Evolutionary conservation across 1,284 basidiomycete species (phyloP).

Genomic region (Leccinum pallidistipes): DNA sequence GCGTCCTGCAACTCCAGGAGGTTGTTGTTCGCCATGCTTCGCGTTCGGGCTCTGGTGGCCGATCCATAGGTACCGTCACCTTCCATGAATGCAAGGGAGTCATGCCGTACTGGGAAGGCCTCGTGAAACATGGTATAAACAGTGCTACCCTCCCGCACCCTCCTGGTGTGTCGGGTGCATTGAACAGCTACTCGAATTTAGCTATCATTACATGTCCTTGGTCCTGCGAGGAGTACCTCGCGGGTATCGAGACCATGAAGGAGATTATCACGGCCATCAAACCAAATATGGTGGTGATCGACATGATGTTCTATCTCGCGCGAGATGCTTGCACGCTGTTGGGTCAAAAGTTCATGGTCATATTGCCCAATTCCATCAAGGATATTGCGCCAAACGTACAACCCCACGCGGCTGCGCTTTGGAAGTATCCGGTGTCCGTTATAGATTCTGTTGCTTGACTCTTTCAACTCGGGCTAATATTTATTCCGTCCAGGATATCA

Average conservation of each 20-base stretch:
- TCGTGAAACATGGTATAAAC: not conserved
- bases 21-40: slow-evolving; percentile 6
- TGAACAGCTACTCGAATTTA: not conserved
- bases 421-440: slow-evolving; percentile 14
- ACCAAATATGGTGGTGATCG: slow-evolving; percentile 5
- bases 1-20: slow-evolving; percentile 12
- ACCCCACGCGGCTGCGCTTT: not conserved
- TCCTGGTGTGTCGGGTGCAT: slow-evolving; percentile 6
- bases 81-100: slow-evolving; percentile 11
- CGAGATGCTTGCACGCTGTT: slow-evolving; percentile 11
- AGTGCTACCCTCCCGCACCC: not conserved
- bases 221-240: slow-evolving; percentile 5
- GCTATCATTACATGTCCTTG: not conserved
- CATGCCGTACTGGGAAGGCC: not conserved
- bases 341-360: slow-evolving; percentile 3
- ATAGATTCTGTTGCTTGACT: not conserved
- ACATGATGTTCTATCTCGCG: slow-evolving; percentile 3
- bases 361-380: slow-evolving; percentile 4
- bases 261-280: slow-evolving; percentile 8
- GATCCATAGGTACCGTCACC: not conserved
- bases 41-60: not conserved
- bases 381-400: not conserved
- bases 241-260: not conserved
- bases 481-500: not conserved
- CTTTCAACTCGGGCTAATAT: not conserved